Conservation (phyloP, 1,284 basidiomycete genomes). For the Irpex sp. region DNA sequence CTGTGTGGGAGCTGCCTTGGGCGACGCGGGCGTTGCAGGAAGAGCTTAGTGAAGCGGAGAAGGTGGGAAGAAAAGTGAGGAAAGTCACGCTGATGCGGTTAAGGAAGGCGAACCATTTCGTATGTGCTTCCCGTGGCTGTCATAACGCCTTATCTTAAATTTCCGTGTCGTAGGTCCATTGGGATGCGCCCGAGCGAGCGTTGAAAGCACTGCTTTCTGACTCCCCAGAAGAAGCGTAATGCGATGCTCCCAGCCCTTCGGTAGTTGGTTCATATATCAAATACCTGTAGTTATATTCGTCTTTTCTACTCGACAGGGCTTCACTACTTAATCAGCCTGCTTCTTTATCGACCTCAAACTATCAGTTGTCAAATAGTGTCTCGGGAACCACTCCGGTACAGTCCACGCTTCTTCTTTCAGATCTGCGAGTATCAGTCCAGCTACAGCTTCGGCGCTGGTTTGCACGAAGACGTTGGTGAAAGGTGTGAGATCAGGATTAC, state of each 20-base stretch:
- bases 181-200: conserved; percentile 17
- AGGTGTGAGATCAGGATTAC: background rate
- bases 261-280: no score
- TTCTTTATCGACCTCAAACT: background rate
- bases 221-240: background rate
- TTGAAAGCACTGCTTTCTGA: conserved; percentile 7
- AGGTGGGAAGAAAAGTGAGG: conserved; percentile 10
- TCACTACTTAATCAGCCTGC: no score
- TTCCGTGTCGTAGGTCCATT: conserved; percentile 10
- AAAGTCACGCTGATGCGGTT: conserved; percentile 15
- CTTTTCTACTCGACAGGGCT: no score
- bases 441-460: conserved; percentile 61
- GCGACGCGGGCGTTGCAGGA: conserved; percentile 13
- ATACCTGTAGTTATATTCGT: no score
- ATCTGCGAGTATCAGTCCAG: conserved; percentile 60
- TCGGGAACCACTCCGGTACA: conserved; percentile 60
- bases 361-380: conserved; percentile 49
- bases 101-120: conserved; percentile 23
- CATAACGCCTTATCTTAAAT: no score
- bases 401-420: conserved; percentile 44
- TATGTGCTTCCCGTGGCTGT: conserved; percentile 3
- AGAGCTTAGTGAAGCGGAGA: conserved; percentile 15
- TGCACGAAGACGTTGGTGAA: background rate
- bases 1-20: conserved; percentile 18
- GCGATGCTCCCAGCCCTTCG: no score